These are phyloP conservation scores for Tylopilus plumbeoviolaceoides DNA, from an alignment of 768 basidiomycete species.

Conservation along the genomic window DNA sequence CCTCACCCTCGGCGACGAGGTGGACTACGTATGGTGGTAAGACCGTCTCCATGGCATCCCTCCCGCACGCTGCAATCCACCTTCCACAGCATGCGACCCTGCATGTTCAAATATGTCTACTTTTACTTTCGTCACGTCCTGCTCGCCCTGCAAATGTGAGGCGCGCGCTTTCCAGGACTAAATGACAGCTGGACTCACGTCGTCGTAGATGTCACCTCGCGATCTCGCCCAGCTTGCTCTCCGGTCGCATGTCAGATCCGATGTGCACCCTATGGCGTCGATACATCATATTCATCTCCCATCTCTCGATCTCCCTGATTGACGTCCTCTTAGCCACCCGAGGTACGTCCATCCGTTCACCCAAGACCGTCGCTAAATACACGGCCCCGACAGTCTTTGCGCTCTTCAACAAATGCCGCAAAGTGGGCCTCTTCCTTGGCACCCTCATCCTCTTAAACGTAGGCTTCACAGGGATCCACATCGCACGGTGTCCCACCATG, in stretches of 20 bases:
- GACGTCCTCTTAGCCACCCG: slow-evolving; percentile 24
- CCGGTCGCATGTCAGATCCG: slow-evolving; percentile 3
- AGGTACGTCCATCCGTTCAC: slow-evolving; percentile 9
- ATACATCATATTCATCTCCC: not conserved
- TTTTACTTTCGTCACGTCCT: slow-evolving; percentile 18
- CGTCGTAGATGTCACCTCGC: slow-evolving; percentile 8
- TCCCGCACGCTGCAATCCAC: not conserved
- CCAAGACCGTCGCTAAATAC: not conserved
- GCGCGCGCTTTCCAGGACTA: not conserved
- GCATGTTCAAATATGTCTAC: slow-evolving; percentile 13
- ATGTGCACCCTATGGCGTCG: slow-evolving; percentile 13
- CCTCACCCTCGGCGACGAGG: slow-evolving; percentile 23
- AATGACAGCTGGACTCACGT: not conserved
- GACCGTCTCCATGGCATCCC: not conserved
- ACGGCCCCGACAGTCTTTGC: slow-evolving; percentile 15
- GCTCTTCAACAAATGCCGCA: slow-evolving; percentile 34
- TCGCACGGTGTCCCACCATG: slow-evolving; percentile 13
- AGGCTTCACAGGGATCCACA: slow-evolving; percentile 12
- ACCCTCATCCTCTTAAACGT: slow-evolving; percentile 16
- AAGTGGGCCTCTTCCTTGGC: slow-evolving; percentile 20
- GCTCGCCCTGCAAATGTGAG: slow-evolving; percentile 9
- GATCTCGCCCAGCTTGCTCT: slow-evolving; percentile 7
- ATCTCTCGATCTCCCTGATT: slow-evolving; percentile 15
- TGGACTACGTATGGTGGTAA: slow-evolving; percentile 32
- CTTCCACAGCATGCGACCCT: slow-evolving; percentile 9